These are phyloP conservation scores for Plantago elongata DNA, from an alignment of 257 asterid genomes.

Conservation along the genomic window DNA sequence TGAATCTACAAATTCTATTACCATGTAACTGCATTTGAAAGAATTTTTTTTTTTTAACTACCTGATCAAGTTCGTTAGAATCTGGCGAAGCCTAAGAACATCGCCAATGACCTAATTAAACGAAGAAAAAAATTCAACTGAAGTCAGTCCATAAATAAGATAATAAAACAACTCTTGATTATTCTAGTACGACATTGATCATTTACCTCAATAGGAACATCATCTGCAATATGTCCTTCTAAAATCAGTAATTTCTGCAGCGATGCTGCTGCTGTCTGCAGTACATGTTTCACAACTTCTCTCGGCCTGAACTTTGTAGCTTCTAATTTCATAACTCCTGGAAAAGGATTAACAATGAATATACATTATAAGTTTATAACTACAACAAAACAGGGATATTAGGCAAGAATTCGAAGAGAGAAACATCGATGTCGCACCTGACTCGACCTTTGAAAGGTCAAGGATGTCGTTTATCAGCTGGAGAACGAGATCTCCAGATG, in stretches of 20 bases:
- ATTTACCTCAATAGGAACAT: slow-evolving; percentile 83
- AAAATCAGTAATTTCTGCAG: slow-evolving; percentile 63
- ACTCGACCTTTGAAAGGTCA: slow-evolving; percentile 77
- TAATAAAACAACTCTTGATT: neutral
- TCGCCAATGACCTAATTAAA: slow-evolving; percentile 69
- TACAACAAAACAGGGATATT: no score
- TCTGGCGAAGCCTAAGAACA: slow-evolving; percentile 88
- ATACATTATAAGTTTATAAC: no score
- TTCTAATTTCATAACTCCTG: slow-evolving; percentile 91
- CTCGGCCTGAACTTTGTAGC: slow-evolving; percentile 89
- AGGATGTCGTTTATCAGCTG: slow-evolving; percentile 86
- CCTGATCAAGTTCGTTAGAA: slow-evolving; percentile 90
- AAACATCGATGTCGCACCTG: slow-evolving; percentile 27
- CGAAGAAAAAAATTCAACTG: slow-evolving; percentile 7
- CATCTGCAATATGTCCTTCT: slow-evolving; percentile 84
- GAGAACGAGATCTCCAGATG: slow-evolving; percentile 50
- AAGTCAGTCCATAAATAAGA: neutral
- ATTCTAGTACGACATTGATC: neutral
- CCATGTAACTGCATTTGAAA: neutral
- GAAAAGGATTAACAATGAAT: neutral
- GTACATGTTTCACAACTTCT: slow-evolving; percentile 88
- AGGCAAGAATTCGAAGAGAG: no score
- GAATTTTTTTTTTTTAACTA: slow-evolving; percentile 19
- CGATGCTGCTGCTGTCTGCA: slow-evolving; percentile 92
- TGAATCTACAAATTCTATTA: neutral